Conservation (phyloP, 441 rosid genomes). For the Manihot esculenta region DNA sequence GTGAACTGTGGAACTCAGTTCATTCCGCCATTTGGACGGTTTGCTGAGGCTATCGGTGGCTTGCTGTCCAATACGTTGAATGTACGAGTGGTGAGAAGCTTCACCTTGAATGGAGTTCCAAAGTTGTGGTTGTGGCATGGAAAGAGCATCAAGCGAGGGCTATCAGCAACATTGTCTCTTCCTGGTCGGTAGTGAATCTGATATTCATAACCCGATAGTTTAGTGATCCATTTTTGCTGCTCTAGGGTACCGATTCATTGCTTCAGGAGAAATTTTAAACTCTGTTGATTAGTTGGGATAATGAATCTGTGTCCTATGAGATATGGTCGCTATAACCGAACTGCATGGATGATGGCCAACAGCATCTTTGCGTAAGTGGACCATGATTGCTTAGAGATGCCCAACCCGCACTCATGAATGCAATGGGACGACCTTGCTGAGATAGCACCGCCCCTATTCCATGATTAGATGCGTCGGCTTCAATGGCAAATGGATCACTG, state of each 20-base stretch:
- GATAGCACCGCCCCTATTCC: too few species aligned
- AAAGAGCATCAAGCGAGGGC: background rate
- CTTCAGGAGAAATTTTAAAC: too few species aligned
- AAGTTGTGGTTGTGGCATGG: background rate
- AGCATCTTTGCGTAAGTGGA: background rate
- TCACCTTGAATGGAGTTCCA: background rate
- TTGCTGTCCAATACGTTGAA: background rate
- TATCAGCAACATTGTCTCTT: background rate
- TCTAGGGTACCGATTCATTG: too few species aligned
- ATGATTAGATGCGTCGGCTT: too few species aligned
- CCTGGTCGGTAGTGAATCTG: background rate
- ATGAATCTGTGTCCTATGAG: background rate
- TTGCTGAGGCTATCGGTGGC: background rate
- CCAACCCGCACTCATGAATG: too few species aligned
- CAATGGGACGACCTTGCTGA: too few species aligned
- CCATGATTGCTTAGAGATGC: background rate
- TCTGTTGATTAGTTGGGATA: too few species aligned
- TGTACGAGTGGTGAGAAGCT: background rate
- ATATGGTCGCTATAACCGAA: background rate
- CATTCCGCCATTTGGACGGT: background rate
- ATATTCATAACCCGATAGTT: background rate
- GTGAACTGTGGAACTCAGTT: background rate
- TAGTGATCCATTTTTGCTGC: background rate
- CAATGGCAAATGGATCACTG: too few species aligned
- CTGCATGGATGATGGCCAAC: background rate